Evolutionary conservation across 371 early-diverging fungal species (phyloP).

Genomic region (Circinella umbellata): DNA sequence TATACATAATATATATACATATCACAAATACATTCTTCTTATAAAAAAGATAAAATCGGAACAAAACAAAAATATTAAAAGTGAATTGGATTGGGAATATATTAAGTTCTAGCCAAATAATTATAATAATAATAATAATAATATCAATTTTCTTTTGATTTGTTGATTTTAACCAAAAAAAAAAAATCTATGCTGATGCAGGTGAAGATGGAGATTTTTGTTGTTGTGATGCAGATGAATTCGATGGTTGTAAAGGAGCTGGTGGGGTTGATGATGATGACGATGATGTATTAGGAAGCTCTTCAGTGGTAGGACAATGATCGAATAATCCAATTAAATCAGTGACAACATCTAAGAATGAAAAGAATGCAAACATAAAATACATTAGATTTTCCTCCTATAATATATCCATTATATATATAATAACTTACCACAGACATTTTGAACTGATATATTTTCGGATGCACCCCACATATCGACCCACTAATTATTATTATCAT

Average conservation of each 20-base stretch:
- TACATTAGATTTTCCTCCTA: no score
- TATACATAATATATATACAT: no score
- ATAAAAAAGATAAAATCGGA: no score
- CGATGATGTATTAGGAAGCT: neutral
- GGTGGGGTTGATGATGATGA: neutral
- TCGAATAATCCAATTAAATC: conserved; percentile 41
- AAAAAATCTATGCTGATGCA: conserved; percentile 3
- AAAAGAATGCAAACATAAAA: neutral
- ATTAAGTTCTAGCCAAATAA: no score
- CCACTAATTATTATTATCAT: conserved; percentile 20
- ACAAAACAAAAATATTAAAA: no score
- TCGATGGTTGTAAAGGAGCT: neutral
- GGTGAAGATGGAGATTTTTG: conserved; percentile 8
- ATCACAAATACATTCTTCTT: no score
- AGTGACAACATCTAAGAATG: conserved; percentile 34
- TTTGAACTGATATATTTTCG: conserved; percentile 53
- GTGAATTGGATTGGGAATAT: no score
- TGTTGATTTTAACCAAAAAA: neutral
- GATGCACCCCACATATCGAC: conserved; percentile 55
- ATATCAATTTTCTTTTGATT: neutral
- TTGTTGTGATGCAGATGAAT: neutral
- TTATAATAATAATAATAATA: neutral
- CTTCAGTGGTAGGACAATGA: neutral
- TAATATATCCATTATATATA: neutral
- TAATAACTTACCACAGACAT: conserved; percentile 33